Conservation (phyloP, 352 stramenopile genomes). For the Phytophthora meadii region DNA sequence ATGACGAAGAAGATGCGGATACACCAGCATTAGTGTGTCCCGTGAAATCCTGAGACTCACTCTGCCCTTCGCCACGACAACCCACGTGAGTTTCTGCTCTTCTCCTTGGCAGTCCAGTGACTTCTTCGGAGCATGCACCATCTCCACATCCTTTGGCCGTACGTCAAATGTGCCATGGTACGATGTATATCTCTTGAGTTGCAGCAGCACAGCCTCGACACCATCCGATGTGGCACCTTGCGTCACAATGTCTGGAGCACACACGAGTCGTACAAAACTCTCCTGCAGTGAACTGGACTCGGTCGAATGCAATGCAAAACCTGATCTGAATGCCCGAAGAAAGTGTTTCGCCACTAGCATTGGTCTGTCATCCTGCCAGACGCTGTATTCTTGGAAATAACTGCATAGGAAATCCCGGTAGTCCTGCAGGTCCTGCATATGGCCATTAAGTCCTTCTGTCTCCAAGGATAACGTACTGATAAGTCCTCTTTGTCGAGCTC, state of each 20-base stretch:
- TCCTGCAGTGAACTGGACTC: slow-evolving; percentile 65
- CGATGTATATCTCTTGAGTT: slow-evolving; percentile 77
- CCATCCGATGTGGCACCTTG: slow-evolving; percentile 43
- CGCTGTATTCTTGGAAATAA: slow-evolving; percentile 16
- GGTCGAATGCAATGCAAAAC: slow-evolving; percentile 72
- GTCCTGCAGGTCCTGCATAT: slow-evolving; percentile 52
- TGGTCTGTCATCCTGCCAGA: slow-evolving; percentile 29
- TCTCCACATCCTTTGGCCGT: slow-evolving; percentile 9
- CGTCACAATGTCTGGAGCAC: slow-evolving; percentile 39
- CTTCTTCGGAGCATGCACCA: slow-evolving; percentile 38
- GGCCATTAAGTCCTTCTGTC: slow-evolving; percentile 53
- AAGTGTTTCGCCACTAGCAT: slow-evolving; percentile 61
- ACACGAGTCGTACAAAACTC: slow-evolving; percentile 60
- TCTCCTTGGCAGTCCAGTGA: slow-evolving; percentile 6
- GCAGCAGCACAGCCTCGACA: slow-evolving; percentile 53
- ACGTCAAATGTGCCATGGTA: slow-evolving; percentile 70
- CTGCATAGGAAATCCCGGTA: slow-evolving; percentile 59
- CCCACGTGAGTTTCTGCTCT: slow-evolving; percentile 33
- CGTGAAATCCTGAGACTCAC: slow-evolving; percentile 65
- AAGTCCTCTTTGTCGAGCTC: slow-evolving; percentile 66
- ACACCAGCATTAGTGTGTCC: slow-evolving; percentile 77
- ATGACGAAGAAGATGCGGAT: slow-evolving; percentile 64
- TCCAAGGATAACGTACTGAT: slow-evolving; percentile 69
- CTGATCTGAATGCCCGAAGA: slow-evolving; percentile 54
- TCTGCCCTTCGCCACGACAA: slow-evolving; percentile 45